phyloP scores from a whole-genome alignment of 495 filamentous ascomycete genomes.

The Apiosordaria backusii region DNA sequence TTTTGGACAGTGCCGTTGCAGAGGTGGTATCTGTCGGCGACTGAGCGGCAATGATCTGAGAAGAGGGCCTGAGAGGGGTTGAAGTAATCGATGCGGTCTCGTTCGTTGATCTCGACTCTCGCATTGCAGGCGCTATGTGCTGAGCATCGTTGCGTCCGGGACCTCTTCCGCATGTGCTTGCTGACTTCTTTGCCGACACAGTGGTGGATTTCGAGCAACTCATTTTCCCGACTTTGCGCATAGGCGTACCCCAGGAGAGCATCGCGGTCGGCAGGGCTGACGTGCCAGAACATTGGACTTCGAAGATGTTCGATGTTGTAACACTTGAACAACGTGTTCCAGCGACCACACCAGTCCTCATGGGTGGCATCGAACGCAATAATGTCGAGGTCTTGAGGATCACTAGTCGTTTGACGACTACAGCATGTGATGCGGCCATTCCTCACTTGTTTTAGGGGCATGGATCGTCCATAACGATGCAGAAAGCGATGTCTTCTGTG shows the following conservation, averaged over 20 bases:
- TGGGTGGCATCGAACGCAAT: background rate
- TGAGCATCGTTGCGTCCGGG: background rate
- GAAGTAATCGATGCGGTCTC: background rate
- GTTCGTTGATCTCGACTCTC: background rate
- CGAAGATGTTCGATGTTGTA: background rate
- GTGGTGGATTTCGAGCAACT: background rate
- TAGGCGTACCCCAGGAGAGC: background rate
- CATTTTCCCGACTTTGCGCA: background rate
- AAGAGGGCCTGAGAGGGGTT: background rate
- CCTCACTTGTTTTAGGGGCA: background rate
- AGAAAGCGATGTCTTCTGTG: background rate
- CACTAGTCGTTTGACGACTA: background rate
- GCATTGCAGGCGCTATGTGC: background rate
- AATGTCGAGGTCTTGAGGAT: background rate
- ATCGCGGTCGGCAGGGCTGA: background rate
- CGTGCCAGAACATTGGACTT: background rate
- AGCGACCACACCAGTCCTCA: background rate
- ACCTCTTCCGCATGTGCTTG: background rate
- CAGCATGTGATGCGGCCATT: background rate
- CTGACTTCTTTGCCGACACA: background rate
- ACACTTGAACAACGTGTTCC: background rate
- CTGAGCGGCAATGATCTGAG: background rate
- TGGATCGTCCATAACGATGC: background rate
- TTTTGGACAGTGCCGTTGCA: background rate
- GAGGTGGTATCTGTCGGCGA: background rate